Evolutionary conservation across 176 grass and related monocot genomes (phyloP).

Genomic region (Aegilops sharonensis): DNA sequence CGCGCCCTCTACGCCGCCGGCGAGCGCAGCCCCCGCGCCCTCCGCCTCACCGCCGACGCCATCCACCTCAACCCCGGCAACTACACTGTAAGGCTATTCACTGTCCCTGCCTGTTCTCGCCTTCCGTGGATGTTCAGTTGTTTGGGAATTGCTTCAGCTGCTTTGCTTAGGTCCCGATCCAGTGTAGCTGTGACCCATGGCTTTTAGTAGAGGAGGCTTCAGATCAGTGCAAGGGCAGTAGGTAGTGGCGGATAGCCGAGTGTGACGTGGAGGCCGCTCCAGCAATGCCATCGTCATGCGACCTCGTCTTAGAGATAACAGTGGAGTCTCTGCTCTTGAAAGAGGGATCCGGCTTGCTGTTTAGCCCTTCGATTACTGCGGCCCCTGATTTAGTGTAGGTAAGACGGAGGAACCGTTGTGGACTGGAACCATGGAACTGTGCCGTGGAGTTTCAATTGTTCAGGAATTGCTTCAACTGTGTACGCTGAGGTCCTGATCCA

Average conservation of each 20-base stretch:
- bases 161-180: not conserved
- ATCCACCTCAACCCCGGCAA: slow-evolving; percentile 77
- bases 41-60: slow-evolving; percentile 67
- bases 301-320: not conserved
- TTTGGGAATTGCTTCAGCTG: not conserved
- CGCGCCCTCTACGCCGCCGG: slow-evolving; percentile 66
- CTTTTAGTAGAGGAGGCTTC: not conserved
- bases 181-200: not conserved
- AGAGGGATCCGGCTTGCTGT: not conserved
- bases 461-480: not conserved
- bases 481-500: not conserved
- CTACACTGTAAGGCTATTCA: slow-evolving; percentile 57
- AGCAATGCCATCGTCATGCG: not conserved
- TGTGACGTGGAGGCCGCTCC: not conserved
- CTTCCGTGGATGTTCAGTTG: not conserved
- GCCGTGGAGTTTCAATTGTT: not conserved
- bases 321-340: not conserved
- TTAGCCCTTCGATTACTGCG: not conserved
- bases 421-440: not conserved
- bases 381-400: not conserved
- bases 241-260: not conserved
- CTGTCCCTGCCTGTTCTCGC: not conserved
- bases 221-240: not conserved
- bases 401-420: not conserved
- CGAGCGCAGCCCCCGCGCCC: slow-evolving; percentile 69